Evolutionary conservation across 31 red algal genomes (phyloP), one percentile per base, ranked within the genome.

Genomic region (Endocladia muricata): DNA sequence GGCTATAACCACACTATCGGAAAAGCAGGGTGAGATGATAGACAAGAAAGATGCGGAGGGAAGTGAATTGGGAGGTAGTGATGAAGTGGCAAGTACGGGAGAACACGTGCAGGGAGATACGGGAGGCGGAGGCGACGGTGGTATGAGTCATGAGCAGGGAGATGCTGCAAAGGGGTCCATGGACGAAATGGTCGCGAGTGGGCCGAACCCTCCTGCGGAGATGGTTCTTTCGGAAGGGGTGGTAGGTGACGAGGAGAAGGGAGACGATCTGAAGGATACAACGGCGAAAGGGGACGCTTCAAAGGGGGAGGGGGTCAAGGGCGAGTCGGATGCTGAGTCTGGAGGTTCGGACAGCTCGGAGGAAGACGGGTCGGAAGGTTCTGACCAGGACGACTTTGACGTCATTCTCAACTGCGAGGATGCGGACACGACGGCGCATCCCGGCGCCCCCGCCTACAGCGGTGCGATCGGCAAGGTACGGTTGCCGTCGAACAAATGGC

Each of bases 381-480:
- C 76, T 19, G 84, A 88, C 38, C 52, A 88, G 25, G 84, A 88
- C 39, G 61, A 64, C 37, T 88, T 88, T 73, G 84, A 88, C 7
- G 84, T 88, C 0, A 69, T 85, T 29, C 22, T 85, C 17, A 76
- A 85, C 35, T 22, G 19, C n/a, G 82, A 85, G 38, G 82, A 76
- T 47, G 73, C 44, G 4, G 84, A 79, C 35, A 61, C 65, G n/a
- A 30, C 55, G 2, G 43, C 57, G 21, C 34, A 55, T 34, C 68
- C 73, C 7, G 55, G 51, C 28, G 67, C 17, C 56, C 47, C 69
- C 3, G 29, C 51, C n/a, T 54, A 64, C 28, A 23, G 58, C 8
- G 58, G 69, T 3, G 48, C 73, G 15, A 79, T 79, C 5, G 72
- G 70, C 5, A 85, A 74, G 76, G 82, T 88, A 29, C 59, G 73